Percentiles rank a stretch among this genome's conserved stretches.
Evolutionary conservation across 192 early-diverging fungal species (phyloP).

Genomic region (Backusella sp.): DNA sequence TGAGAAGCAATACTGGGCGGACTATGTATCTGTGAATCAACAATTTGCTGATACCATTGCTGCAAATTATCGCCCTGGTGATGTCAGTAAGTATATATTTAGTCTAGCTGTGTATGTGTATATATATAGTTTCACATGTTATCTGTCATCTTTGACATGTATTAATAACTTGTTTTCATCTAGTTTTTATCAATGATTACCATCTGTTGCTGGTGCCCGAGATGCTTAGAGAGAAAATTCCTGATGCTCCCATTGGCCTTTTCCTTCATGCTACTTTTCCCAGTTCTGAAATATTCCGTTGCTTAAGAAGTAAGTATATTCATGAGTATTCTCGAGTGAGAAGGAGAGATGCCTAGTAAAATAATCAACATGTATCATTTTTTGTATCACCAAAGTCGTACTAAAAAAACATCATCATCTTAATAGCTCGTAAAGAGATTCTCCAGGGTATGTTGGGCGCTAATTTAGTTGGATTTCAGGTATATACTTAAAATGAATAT

Average conservation of each 20-base stretch:
- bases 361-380: too few species aligned
- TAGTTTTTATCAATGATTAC: constrained; percentile 99
- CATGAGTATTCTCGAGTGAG: too few species aligned
- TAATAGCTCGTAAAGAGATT: constrained; percentile 71
- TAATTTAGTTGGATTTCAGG: constrained; percentile 93
- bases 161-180: too few species aligned
- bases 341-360: too few species aligned
- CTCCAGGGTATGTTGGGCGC: constrained; percentile 88
- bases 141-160: too few species aligned
- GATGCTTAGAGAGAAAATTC: constrained; percentile 82
- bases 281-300: constrained; percentile 94
- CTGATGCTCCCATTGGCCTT: constrained; percentile 86
- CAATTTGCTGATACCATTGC: constrained; percentile 74
- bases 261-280: constrained; percentile 98
- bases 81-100: constrained; percentile 58
- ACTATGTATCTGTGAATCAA: constrained; percentile 83
- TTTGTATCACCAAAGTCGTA: not conserved
- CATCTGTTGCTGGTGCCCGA: constrained; percentile 90
- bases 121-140: not conserved
- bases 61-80: constrained; percentile 71
- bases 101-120: not conserved
- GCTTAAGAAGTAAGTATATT: constrained; percentile 65
- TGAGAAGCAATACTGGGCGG: constrained; percentile 72
- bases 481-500: constrained; percentile 7
- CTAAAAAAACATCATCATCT: not conserved